Evolutionary conservation across 2,329 filamentous ascomycete species (phyloP), one percentile per base, ranked within the genome.

Genomic region (Bipolaris victoriae): DNA sequence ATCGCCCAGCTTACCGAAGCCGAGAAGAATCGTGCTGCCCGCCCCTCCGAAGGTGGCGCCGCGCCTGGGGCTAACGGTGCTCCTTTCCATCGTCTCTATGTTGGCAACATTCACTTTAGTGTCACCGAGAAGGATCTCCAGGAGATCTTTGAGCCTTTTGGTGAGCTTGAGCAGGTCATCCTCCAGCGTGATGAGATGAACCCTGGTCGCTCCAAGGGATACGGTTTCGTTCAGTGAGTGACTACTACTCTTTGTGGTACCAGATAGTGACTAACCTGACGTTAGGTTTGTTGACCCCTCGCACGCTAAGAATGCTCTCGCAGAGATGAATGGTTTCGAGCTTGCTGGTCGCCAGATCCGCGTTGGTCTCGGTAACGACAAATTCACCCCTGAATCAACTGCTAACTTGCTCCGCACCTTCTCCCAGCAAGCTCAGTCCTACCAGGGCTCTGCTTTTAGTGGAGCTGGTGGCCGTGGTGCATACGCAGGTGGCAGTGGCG

Each of bases 321-420:
- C 97, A 78, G 97, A 97, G 81, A 97, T 99, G 94, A 99, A 99
- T 80, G 93, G 94, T 64, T 99, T 98, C 81, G 95, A 98, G 80
- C 88, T 99, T 69, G 95, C 95, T 72, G 93, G 93, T 79, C 93
- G 95, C 76, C 92, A 93, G 64, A 98, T 99, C 77, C 92, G 95
- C 76, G 96, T 99, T 78, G 95, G 95, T 79, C 91, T 99, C 82
- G 95, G 95, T 80, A 99, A 97, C 83, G 95, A 99, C 90, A 98
- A 98, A 87, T 98, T 98, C 81, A 98, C 93, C 80, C 90, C 93
- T 74, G 95, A 98, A 82, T 95, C 92, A 79, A 97, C 92, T 79
- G 90, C 92, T 77, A 93, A 91, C 80, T 86, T 96, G 76, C 83
- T 96, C 75, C 92, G 96, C 82, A 92, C 92, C 80, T 96, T 96